Conservation (phyloP, 345 rosid genomes). For the Conringia planisiliqua region DNA sequence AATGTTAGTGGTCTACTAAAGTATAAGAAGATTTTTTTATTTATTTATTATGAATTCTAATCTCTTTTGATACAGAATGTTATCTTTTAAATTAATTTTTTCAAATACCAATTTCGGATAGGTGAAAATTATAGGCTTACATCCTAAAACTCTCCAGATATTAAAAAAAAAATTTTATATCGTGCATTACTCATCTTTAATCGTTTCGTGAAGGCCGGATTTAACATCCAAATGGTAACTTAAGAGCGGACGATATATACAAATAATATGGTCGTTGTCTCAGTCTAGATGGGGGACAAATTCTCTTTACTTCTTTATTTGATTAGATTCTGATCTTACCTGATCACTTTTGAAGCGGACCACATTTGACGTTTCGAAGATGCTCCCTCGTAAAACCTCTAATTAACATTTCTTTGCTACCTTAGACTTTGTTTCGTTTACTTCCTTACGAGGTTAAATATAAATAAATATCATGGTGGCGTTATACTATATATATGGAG, state of each 20-base stretch:
- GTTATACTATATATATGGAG: background rate
- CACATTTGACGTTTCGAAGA: slow-evolving; percentile 24
- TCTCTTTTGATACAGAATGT: too few species aligned
- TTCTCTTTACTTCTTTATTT: slow-evolving; percentile 22
- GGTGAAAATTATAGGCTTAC: too few species aligned
- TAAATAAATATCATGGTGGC: slow-evolving; percentile 7
- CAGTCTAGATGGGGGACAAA: slow-evolving; percentile 7
- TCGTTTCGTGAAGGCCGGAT: background rate
- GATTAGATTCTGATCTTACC: slow-evolving; percentile 30
- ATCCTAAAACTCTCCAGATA: too few species aligned
- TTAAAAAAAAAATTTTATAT: too few species aligned
- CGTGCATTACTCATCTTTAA: background rate
- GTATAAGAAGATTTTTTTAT: too few species aligned
- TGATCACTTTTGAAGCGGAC: slow-evolving; percentile 28
- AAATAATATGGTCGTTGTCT: background rate
- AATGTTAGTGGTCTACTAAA: too few species aligned
- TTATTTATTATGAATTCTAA: too few species aligned
- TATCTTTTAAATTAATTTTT: too few species aligned
- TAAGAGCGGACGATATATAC: background rate
- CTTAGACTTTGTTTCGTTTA: background rate
- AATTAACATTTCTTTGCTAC: background rate
- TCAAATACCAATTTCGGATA: too few species aligned
- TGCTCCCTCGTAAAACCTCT: slow-evolving; percentile 18
- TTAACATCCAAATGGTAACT: background rate
- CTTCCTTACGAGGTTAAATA: background rate